phyloP scores from a whole-genome alignment of 129 eudicot genomes.

The Mikania micrantha region DNA sequence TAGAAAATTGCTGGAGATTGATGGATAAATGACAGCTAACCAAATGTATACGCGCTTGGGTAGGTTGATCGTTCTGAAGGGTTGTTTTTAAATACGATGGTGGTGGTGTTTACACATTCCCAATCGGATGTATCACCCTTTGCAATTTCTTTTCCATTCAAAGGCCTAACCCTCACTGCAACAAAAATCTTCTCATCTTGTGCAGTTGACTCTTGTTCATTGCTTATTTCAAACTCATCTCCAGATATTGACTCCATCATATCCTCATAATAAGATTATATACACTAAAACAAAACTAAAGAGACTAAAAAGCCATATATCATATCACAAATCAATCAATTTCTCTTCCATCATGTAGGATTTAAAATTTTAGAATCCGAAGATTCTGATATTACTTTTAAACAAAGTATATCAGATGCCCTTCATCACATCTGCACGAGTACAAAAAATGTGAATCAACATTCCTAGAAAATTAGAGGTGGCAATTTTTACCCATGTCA shows the following conservation, averaged over 20 bases:
- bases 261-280: constrained; percentile 15
- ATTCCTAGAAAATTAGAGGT: no score
- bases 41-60: constrained; percentile 61
- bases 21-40: constrained; percentile 29
- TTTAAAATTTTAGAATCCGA: not conserved
- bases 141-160: constrained; percentile 58
- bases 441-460: not conserved
- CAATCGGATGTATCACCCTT: constrained; percentile 59
- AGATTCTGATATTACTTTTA: not conserved
- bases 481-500: no score
- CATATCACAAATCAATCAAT: not conserved
- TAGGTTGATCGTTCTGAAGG: constrained; percentile 47
- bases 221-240: constrained; percentile 39
- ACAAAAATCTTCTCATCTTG: constrained; percentile 79
- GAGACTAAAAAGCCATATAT: constrained; percentile 8
- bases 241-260: constrained; percentile 53
- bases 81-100: constrained; percentile 53
- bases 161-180: constrained; percentile 79
- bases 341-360: constrained; percentile 22
- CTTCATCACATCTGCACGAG: not conserved
- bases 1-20: not conserved
- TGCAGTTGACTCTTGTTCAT: constrained; percentile 36
- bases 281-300: constrained; percentile 31
- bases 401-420: not conserved
- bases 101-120: constrained; percentile 70